Conservation (phyloP, 2,329 filamentous ascomycete genomes). For the Aureobasidium musti region DNA sequence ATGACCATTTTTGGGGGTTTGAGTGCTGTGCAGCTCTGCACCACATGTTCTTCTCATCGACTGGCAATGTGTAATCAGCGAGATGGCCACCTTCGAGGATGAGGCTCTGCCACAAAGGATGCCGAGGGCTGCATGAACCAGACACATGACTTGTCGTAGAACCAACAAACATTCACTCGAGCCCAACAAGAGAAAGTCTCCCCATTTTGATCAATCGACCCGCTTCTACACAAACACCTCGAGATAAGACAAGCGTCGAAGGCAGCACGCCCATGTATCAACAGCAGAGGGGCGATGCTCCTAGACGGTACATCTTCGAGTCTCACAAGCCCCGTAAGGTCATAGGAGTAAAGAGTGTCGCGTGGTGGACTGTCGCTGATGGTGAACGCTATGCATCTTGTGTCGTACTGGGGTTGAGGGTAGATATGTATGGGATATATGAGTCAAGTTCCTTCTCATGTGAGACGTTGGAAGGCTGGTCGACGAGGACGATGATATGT, state of each 20-base stretch:
- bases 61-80: too few relatives aligned
- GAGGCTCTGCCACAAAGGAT: too few relatives aligned
- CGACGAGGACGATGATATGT: neutral
- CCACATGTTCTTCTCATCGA: too few relatives aligned
- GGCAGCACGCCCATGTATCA: neutral
- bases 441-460: neutral
- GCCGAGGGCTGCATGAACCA: too few relatives aligned
- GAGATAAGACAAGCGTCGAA: neutral
- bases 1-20: too few relatives aligned
- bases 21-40: too few relatives aligned
- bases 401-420: neutral
- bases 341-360: neutral
- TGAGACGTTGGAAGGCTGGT: neutral
- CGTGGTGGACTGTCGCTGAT: neutral
- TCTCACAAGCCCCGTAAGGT: neutral
- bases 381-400: neutral
- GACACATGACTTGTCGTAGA: neutral
- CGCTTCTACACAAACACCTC: neutral
- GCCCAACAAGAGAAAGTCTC: neutral
- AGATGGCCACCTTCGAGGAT: too few relatives aligned
- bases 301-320: constrained; percentile 1
- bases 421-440: neutral
- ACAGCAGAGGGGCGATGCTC: neutral
- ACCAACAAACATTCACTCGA: neutral
- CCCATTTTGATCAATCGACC: neutral